Conservation (phyloP, 2,329 filamentous ascomycete genomes). For the Talaromyces sp. region DNA sequence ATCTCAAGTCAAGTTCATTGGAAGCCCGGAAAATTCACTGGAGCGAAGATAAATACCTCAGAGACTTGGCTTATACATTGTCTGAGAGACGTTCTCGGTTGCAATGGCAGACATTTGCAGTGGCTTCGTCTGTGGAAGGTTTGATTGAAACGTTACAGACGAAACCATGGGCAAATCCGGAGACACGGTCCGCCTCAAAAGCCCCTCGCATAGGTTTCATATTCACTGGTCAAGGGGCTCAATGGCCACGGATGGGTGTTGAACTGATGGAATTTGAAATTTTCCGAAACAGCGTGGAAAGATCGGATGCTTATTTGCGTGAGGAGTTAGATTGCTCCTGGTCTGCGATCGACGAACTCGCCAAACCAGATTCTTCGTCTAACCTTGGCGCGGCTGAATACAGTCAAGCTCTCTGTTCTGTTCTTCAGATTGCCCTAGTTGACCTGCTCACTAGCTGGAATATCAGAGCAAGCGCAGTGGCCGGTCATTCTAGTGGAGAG, state of each 20-base stretch:
- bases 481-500: constrained; percentile 48
- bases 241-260: constrained; percentile 18
- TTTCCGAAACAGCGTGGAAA: constrained; percentile 2
- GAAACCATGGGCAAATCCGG: not conserved
- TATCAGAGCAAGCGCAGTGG: constrained; percentile 37
- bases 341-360: not conserved
- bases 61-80: constrained; percentile 5
- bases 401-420: constrained; percentile 8
- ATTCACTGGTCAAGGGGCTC: constrained; percentile 21
- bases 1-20: not conserved
- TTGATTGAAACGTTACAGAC: not conserved
- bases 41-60: not conserved
- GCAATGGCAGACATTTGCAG: constrained; percentile 2
- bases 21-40: not conserved
- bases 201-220: constrained; percentile 16
- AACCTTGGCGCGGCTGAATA: not conserved
- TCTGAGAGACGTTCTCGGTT: constrained; percentile 1
- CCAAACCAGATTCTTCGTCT: not conserved
- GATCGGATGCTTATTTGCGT: not conserved
- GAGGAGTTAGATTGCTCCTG: not conserved
- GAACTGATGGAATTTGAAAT: constrained; percentile 7
- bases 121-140: not conserved
- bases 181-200: not conserved
- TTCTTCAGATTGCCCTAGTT: constrained; percentile 45
- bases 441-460: constrained; percentile 43